Conservation (phyloP, 148 eudicot genomes). For the Rhododendron williamsianum region DNA sequence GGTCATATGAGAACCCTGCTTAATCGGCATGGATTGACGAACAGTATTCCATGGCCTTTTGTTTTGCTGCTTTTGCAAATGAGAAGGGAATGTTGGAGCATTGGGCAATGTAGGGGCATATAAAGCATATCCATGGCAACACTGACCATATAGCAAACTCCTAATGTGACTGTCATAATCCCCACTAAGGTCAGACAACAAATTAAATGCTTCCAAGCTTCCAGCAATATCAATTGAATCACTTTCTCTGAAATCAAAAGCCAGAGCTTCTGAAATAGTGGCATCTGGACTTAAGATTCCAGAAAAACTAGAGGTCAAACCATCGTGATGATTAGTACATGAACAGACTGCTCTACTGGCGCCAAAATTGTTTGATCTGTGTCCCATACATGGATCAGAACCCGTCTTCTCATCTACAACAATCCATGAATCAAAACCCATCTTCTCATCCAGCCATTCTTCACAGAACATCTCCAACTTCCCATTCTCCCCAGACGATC, state of each 20-base stretch:
- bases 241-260: conserved; percentile 24
- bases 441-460: not conserved
- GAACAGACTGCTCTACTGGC: conserved; percentile 6
- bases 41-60: conserved; percentile 25
- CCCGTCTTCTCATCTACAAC: conserved; percentile 12
- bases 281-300: conserved; percentile 20
- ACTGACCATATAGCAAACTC: conserved; percentile 26
- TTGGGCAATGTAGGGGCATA: conserved; percentile 13
- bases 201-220: conserved; percentile 29
- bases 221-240: conserved; percentile 20
- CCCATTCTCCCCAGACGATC: conserved; percentile 17
- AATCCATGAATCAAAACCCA: not conserved
- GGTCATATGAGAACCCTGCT: conserved; percentile 12
- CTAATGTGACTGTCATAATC: conserved; percentile 18
- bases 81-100: conserved; percentile 20
- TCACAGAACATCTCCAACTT: not conserved
- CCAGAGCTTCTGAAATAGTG: conserved; percentile 16
- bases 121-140: conserved; percentile 28
- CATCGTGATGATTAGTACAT: conserved; percentile 13
- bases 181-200: conserved; percentile 17
- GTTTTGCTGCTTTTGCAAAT: conserved; percentile 13
- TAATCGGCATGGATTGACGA: conserved; percentile 9
- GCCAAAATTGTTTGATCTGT: conserved; percentile 1
- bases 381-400: conserved; percentile 13
- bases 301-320: conserved; percentile 11